A percentile compares a stretch with the other conserved stretches of the same genome.
Evolutionary conservation across 805 yeast genomes (phyloP).

Genomic region (Candida ovalis): DNA sequence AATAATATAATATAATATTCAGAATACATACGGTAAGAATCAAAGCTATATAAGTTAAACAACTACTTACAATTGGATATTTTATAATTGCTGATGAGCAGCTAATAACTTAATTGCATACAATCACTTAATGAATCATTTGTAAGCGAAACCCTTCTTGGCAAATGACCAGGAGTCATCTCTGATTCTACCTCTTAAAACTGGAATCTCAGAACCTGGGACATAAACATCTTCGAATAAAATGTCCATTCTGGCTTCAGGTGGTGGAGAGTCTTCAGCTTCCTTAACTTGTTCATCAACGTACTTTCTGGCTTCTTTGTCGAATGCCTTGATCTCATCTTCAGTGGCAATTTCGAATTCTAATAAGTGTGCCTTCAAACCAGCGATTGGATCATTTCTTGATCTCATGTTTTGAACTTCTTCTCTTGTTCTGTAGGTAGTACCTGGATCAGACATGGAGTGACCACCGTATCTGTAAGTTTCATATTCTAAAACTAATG

Average conservation of each 20-base stretch:
- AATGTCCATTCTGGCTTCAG: constrained; percentile 92
- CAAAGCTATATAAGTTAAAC: neutral
- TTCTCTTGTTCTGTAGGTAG: constrained; percentile 99
- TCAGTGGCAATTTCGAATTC: constrained; percentile 86
- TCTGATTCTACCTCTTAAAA: constrained; percentile 93
- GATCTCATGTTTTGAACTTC: constrained; percentile 99
- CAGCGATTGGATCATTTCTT: constrained; percentile 95
- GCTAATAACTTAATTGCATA: neutral
- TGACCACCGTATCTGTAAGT: constrained; percentile 99
- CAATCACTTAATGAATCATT: constrained; percentile 17
- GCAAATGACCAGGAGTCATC: constrained; percentile 79
- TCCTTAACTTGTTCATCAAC: constrained; percentile 92
- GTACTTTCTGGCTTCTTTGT: constrained; percentile 92
- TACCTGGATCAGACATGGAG: constrained; percentile 99
- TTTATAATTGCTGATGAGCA: neutral
- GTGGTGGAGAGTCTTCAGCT: constrained; percentile 93
- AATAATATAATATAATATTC: neutral
- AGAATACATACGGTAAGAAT: neutral
- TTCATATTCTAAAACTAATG: constrained; percentile 92
- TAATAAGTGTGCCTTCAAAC: constrained; percentile 81
- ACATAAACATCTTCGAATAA: constrained; percentile 96
- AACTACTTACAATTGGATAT: neutral
- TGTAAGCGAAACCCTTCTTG: constrained; percentile 37
- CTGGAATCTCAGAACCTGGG: constrained; percentile 89
- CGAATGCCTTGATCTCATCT: constrained; percentile 90